Evolutionary conservation across 305 asterid genomes (phyloP).

Genomic region (Rubia tinctorum): DNA sequence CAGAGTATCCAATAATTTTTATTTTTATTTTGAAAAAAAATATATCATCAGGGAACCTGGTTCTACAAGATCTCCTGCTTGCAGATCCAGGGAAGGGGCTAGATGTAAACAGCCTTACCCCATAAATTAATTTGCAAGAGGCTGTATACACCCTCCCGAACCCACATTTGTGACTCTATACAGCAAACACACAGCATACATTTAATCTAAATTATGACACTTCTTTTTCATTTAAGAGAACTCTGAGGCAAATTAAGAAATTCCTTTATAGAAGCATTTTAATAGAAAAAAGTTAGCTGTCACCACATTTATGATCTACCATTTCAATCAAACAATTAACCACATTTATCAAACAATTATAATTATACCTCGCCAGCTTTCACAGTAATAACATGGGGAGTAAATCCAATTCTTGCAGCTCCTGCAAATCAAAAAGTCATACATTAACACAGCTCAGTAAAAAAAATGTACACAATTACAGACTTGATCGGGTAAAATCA

Average conservation of each 20-base stretch:
- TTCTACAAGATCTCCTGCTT: background rate
- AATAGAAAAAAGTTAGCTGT: background rate
- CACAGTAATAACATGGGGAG: conserved; percentile 74
- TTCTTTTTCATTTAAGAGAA: background rate
- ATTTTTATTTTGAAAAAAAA: too few relatives aligned
- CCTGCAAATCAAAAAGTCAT: conserved; percentile 38
- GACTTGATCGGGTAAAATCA: conserved; percentile 7
- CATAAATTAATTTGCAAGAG: background rate
- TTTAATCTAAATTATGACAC: background rate
- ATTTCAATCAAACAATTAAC: background rate
- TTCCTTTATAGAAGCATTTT: background rate
- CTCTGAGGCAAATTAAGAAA: background rate
- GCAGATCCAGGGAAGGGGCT: background rate
- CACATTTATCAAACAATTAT: conserved; percentile 30
- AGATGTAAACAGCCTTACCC: background rate
- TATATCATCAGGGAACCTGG: background rate
- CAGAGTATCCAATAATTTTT: background rate
- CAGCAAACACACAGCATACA: too few relatives aligned
- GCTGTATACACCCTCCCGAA: background rate
- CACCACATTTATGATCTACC: background rate
- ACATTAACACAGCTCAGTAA: background rate
- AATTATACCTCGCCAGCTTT: conserved; percentile 64
- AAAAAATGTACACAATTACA: background rate
- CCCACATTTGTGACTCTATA: too few relatives aligned
- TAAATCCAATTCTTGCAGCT: conserved; percentile 64